Conservation (phyloP, 257 asterid species). For the Jasminum sambac region DNA sequence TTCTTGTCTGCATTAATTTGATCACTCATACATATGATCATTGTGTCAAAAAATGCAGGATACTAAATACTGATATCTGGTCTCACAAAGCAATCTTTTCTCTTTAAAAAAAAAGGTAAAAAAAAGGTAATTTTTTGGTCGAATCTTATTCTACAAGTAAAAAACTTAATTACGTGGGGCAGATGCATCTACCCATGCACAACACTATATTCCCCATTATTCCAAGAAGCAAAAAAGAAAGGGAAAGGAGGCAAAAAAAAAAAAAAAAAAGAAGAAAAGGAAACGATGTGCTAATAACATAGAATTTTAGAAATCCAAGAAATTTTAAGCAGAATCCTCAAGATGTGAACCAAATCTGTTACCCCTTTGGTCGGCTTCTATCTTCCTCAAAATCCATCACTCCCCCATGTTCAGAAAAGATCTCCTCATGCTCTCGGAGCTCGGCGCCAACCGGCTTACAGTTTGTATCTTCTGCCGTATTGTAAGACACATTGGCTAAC, state of each 20-base stretch:
- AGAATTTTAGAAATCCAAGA: slow-evolving; percentile 5
- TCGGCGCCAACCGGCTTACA: slow-evolving; percentile 87
- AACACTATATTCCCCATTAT: not conserved
- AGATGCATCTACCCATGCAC: not conserved
- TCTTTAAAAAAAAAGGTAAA: too few relatives aligned
- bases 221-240: too few relatives aligned
- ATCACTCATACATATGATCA: not conserved
- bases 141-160: too few relatives aligned
- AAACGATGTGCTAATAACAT: not conserved
- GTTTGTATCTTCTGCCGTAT: slow-evolving; percentile 95
- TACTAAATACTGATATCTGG: not conserved
- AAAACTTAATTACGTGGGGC: too few relatives aligned
- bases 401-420: slow-evolving; percentile 89
- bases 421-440: slow-evolving; percentile 83
- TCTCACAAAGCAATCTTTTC: too few relatives aligned
- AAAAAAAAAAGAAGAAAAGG: too few relatives aligned
- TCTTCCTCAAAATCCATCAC: slow-evolving; percentile 97
- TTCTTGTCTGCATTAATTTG: slow-evolving; percentile 4
- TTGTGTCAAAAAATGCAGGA: not conserved
- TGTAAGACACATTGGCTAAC: slow-evolving; percentile 81
- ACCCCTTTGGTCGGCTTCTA: slow-evolving; percentile 90
- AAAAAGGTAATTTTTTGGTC: too few relatives aligned
- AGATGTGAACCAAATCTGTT: slow-evolving; percentile 24
- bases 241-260: too few relatives aligned
- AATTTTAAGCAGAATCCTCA: slow-evolving; percentile 21